phyloP scores from a whole-genome alignment of 139 green algal species.

The Picochlorum sp. region DNA sequence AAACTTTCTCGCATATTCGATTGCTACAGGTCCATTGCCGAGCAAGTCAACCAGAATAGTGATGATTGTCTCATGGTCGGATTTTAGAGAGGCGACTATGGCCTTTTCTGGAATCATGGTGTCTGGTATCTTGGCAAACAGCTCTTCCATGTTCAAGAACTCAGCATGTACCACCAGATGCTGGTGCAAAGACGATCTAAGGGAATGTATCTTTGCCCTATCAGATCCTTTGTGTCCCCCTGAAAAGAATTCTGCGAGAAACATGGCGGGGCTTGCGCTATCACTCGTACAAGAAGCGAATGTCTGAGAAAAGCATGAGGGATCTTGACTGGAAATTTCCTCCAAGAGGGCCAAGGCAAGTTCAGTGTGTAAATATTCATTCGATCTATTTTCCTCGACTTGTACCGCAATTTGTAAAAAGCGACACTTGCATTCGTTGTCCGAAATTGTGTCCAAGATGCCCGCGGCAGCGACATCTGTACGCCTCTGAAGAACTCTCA shows the following conservation, averaged over 20 bases:
- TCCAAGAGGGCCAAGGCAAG: background rate
- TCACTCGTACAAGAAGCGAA: too few species aligned
- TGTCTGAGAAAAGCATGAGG: background rate
- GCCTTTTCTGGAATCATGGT: conserved; percentile 44
- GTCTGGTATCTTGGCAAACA: background rate
- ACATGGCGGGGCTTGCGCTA: too few species aligned
- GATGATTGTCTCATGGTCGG: conserved; percentile 52
- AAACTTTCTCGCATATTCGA: conserved; percentile 50
- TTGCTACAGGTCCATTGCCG: conserved; percentile 42
- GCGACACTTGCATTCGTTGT: background rate
- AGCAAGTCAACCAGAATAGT: conserved; percentile 52
- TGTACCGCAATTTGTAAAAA: conserved; percentile 2
- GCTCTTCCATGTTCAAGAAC: too few species aligned
- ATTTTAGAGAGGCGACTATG: conserved; percentile 41
- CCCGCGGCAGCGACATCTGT: background rate
- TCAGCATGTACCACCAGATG: too few species aligned
- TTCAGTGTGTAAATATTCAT: background rate
- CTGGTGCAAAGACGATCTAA: too few species aligned
- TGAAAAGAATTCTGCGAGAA: too few species aligned
- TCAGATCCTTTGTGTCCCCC: too few species aligned
- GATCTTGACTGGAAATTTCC: background rate
- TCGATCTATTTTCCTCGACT: background rate
- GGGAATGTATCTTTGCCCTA: too few species aligned
- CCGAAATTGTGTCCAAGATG: background rate
- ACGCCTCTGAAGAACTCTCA: background rate